Evolutionary conservation across 2,329 filamentous ascomycete genomes (phyloP), one percentile per base, ranked within the genome.

Genomic region (Sporothrix pseudoabietina): DNA sequence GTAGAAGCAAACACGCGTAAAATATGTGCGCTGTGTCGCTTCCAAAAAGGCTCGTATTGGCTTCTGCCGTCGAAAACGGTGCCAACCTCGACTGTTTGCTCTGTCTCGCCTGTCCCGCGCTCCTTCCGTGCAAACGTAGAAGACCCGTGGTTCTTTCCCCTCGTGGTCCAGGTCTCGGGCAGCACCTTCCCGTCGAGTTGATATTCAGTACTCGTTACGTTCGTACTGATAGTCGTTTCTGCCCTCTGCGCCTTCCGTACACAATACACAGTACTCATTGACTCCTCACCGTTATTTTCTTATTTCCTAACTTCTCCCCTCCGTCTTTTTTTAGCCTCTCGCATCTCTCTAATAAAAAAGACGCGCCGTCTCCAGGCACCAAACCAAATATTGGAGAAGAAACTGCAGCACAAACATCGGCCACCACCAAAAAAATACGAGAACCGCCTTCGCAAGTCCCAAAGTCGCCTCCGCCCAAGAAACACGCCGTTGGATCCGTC

Each of bases 401-500:
- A 16, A 4, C 30, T 32, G 10, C 39, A 44, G 61, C 61, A 26
- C 39, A 30, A 47, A 26, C 35, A 61, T 9, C 6, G 6, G 19
- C 19, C 22, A 39, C 10, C 3, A 61, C 49, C 49, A 9, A 39
- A 22, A 44, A 26, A 26, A 26, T 65, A 47, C 61, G 61, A 65
- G 39, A 65, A 44, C 19, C 41, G 41, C 63, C 63, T 30, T 39
- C 39, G 35, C n/a, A 44, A 61, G 57, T 39, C 16, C 3, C 32
- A 35, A 39, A 49, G 35, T 69, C 47, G 66, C 66, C 66, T 71
- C 39, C 52, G 63, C 63, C 63, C 39, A 66, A 66, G 49, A 49
- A 35, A 4, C 68, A 70, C 52, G 69, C 69, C 69, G 69, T 71
- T 70, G 32, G 54, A 70, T 70, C 68, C 66, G 54, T 71, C 69